Base-by-base conservation (phyloP, 106 monocot genomes). In the Gastrodia elata region DNA sequence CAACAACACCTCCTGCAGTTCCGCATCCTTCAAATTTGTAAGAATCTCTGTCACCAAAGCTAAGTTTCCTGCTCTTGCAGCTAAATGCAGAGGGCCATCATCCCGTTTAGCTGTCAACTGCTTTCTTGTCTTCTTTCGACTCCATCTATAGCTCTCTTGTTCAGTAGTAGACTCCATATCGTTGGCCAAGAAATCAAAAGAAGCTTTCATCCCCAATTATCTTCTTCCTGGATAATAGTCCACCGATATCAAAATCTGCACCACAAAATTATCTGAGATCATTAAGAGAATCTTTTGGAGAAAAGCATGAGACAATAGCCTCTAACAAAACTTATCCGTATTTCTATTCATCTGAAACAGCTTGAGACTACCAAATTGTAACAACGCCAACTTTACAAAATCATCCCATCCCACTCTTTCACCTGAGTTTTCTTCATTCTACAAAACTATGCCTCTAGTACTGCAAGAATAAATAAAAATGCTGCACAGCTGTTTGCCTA, bases 51-150 rank as follows among this genome's bases (percentile, higher is more conserved):
- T 82, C 8, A 93, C 76, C 33, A 74, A 76, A 4, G 36, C 57
- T 9, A 98, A 58, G 74, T 91, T 93, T 28, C 97, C 88, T 1
- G 90, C 58, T 68, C 97, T 76, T 25, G 88, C 92, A 0, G 97
- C 92, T 0, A 80, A 79, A 78, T 97, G 97, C 33, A 93, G 80
- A 18, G 88, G 71, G 0, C 92, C 78, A 24, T 97, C 97, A 11
- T 93, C 92, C 64, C 87, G 76, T 64, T 93, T 97, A 48, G 89
- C 97, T 0, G 90, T 92, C 6, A 88, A 69, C 71, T 90, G 92
- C 83, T 90, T 93, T 36, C 84, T 90, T 82, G 87, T 93, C 84
- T 93, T 97, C 80, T 90, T 97, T 77, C 82, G 67, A 20, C 85
- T 82, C 46, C 83, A 78, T 68, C 77, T 86, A 44, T 79, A 76